These are phyloP conservation scores for Drechslerella coelobrocha DNA, from an alignment of 2,329 filamentous ascomycete species.

Conservation along the genomic window DNA sequence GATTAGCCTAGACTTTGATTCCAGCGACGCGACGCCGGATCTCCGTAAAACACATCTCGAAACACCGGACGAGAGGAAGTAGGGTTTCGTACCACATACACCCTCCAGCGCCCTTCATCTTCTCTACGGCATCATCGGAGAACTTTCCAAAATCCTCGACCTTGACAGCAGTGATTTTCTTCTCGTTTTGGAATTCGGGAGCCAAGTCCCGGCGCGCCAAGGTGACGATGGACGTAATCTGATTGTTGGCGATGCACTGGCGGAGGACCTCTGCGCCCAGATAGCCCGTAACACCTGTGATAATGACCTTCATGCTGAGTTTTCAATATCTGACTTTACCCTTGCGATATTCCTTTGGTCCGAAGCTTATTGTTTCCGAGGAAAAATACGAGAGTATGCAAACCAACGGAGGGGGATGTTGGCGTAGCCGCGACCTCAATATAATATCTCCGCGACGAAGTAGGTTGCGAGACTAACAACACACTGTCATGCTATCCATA, in stretches of 20 bases:
- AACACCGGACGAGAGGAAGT: neutral
- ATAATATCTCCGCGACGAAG: too few relatives aligned
- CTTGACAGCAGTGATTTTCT: conserved; percentile 63
- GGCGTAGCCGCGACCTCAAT: too few relatives aligned
- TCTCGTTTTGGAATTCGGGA: conserved; percentile 60
- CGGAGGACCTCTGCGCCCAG: conserved; percentile 65
- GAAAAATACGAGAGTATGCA: too few relatives aligned
- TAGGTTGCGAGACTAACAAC: too few relatives aligned
- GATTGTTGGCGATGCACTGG: conserved; percentile 62
- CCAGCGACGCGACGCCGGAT: neutral
- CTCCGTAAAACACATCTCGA: neutral
- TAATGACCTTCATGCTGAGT: conserved; percentile 66
- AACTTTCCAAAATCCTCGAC: conserved; percentile 64
- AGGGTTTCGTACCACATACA: conserved; percentile 60
- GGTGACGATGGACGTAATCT: conserved; percentile 64
- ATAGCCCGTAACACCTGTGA: conserved; percentile 67
- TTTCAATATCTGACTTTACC: neutral
- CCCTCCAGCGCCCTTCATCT: conserved; percentile 60
- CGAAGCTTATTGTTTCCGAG: too few relatives aligned
- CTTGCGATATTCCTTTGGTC: too few relatives aligned
- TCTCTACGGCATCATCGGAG: conserved; percentile 60
- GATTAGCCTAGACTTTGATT: too few relatives aligned
- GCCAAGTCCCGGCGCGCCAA: conserved; percentile 63
- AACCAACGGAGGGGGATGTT: too few relatives aligned
- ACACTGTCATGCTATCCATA: too few relatives aligned